Evolutionary conservation across 2,329 filamentous ascomycete genomes (phyloP).

Genomic region (Diaporthe sp.): DNA sequence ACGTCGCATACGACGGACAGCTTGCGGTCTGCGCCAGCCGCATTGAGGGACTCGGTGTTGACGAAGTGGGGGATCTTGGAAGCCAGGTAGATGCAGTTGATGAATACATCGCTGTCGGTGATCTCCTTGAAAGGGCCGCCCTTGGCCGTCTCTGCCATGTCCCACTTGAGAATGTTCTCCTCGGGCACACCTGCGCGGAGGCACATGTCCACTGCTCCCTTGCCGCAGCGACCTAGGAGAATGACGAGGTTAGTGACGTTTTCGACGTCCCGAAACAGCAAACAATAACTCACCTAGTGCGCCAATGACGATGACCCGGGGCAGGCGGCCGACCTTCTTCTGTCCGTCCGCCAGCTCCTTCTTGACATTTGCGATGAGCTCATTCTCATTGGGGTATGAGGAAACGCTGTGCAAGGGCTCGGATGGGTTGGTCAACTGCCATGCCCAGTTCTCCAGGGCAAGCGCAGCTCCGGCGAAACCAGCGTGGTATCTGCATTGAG

Average conservation of each 20-base stretch:
- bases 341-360: constrained; percentile 75
- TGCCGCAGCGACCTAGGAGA: constrained; percentile 80
- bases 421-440: constrained; percentile 78
- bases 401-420: constrained; percentile 76
- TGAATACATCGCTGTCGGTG: constrained; percentile 79
- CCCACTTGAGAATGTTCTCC: constrained; percentile 76
- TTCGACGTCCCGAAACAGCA: background rate
- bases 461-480: constrained; percentile 70
- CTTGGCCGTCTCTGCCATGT: constrained; percentile 83
- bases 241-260: background rate
- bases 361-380: constrained; percentile 81
- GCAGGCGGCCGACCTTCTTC: constrained; percentile 74
- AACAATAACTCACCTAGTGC: constrained; percentile 50
- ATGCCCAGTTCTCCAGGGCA: constrained; percentile 85
- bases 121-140: constrained; percentile 86
- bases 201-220: constrained; percentile 86
- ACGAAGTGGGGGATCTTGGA: constrained; percentile 86
- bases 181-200: constrained; percentile 79
- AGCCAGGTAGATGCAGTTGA: constrained; percentile 92
- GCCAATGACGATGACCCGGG: constrained; percentile 87
- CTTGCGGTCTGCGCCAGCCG: constrained; percentile 70
- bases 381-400: constrained; percentile 80
- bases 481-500: constrained; percentile 36
- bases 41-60: constrained; percentile 76
- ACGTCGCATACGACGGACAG: constrained; percentile 88